Evolutionary conservation across 2,329 filamentous ascomycete genomes (phyloP).

Genomic region (Coniochaeta prunicola): DNA sequence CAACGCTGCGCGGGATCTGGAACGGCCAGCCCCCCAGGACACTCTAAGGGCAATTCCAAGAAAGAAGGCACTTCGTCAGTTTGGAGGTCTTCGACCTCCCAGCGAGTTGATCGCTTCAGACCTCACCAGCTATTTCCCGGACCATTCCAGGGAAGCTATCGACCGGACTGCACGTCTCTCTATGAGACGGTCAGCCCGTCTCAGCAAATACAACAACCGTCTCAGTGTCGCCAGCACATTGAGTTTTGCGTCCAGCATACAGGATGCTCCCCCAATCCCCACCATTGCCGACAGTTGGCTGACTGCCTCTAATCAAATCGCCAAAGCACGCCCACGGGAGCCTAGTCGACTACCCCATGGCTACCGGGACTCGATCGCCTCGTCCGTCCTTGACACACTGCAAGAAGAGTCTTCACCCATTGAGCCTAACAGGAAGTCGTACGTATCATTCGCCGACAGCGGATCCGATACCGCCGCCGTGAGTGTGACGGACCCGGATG

Average conservation of each 20-base stretch:
- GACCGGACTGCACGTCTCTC: slow-evolving; percentile 92
- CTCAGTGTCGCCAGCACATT: slow-evolving; percentile 90
- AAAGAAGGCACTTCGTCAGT: slow-evolving; percentile 60
- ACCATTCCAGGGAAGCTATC: slow-evolving; percentile 88
- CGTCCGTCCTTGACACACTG: slow-evolving; percentile 79
- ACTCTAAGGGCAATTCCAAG: slow-evolving; percentile 31
- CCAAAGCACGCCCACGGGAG: slow-evolving; percentile 40
- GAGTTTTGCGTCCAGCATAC: slow-evolving; percentile 86
- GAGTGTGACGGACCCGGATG: slow-evolving; percentile 71
- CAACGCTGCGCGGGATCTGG: slow-evolving; percentile 50
- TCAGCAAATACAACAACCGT: slow-evolving; percentile 88
- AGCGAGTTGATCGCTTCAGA: slow-evolving; percentile 98
- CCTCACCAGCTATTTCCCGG: slow-evolving; percentile 93
- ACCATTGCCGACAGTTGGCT: slow-evolving; percentile 95
- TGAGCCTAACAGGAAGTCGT: slow-evolving; percentile 88
- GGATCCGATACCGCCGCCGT: slow-evolving; percentile 63
- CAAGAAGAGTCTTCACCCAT: slow-evolving; percentile 79
- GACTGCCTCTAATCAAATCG: slow-evolving; percentile 48
- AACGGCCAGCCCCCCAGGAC: slow-evolving; percentile 46
- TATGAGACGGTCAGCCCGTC: slow-evolving; percentile 78
- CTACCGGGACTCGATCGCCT: slow-evolving; percentile 83
- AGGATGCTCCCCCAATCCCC: slow-evolving; percentile 89
- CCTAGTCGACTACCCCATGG: slow-evolving; percentile 43
- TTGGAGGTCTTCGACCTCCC: slow-evolving; percentile 86
- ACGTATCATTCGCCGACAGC: slow-evolving; percentile 80